phyloP scores from a whole-genome alignment of 1,284 basidiomycete genomes.

The Ceratobasidium sp. region DNA sequence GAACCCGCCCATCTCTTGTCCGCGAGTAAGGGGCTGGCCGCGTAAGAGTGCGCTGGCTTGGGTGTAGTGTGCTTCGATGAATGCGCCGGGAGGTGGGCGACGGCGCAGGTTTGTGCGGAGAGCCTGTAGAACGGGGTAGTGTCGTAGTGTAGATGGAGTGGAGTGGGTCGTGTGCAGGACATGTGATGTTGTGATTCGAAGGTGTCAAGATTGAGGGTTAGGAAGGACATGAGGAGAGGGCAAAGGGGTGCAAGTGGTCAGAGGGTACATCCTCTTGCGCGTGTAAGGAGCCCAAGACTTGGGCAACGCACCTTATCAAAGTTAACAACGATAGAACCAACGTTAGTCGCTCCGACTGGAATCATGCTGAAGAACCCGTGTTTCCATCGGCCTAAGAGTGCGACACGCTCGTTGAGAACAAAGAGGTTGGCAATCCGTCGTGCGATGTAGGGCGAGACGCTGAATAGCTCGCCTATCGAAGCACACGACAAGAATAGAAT shows the following conservation, averaged over 20 bases:
- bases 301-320: conserved; percentile 80
- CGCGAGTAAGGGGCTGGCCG: conserved; percentile 87
- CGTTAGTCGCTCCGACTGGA: conserved; percentile 97
- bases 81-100: conserved; percentile 86
- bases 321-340: conserved; percentile 95
- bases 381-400: conserved; percentile 94
- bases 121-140: conserved; percentile 58
- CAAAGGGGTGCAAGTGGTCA: not conserved
- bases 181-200: conserved; percentile 11
- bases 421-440: conserved; percentile 93
- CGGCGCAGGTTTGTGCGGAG: conserved; percentile 85
- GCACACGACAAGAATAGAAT: conserved; percentile 5
- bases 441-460: conserved; percentile 96
- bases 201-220: conserved; percentile 14
- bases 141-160: not conserved
- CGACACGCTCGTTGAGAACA: conserved; percentile 97
- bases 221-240: too few species aligned
- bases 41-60: conserved; percentile 82
- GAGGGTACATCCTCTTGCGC: not conserved
- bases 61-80: conserved; percentile 90
- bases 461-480: conserved; percentile 89
- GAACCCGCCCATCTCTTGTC: conserved; percentile 98
- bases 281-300: too few species aligned
- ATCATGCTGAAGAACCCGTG: conserved; percentile 98
- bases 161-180: not conserved